Evolutionary conservation across 1,284 basidiomycete species (phyloP), one percentile per base, ranked within the genome.

Genomic region (Leccinum griseonigrum): DNA sequence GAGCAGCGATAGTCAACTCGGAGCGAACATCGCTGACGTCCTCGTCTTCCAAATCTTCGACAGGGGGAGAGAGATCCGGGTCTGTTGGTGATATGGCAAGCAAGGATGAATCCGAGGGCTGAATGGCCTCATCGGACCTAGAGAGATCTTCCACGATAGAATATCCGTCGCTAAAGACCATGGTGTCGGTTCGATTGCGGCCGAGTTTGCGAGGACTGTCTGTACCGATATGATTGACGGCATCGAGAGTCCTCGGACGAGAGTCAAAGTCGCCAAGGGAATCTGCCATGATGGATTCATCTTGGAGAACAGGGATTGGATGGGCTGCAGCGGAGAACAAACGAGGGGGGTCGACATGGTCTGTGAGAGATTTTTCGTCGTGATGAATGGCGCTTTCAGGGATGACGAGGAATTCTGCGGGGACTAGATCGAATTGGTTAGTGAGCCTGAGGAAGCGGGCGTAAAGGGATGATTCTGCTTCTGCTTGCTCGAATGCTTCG

Each of bases 391-490:
- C 72, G 22, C 68, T 64, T 54, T 75, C 68, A 0, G 92, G 92
- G 51, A 95, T 94, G 68, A 94, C 88, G 43, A 96, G 83, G 71
- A 95, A 89, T 61, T 93, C 91, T 54, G 83, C 76, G 0, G 90
- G 86, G 2, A 97, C 91, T 48, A 99, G 82, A 63, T 91, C 87
- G 77, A 92, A 97, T 69, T 85, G 86, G 62, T 85, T 82, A 10
- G 90, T 91, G 60, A 98, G 85, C 3, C 88, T 88, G 58, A 92
- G 83, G 79, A 98, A 98, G 64, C 96, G 90, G 32, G 91, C 89
- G 71, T 98, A 98, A 1, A 98, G 81, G 0, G 91, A 91, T 5
- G 91, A 95, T 74, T 98, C 94, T 2, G 89, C 91, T 76, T 97
- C 94, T 51, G 92, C 92, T 69, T 92, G 88, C 67, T 94, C 88